Base-by-base conservation (phyloP, 2,329 filamentous ascomycete genomes). In the Gaeumannomyces sp. region DNA sequence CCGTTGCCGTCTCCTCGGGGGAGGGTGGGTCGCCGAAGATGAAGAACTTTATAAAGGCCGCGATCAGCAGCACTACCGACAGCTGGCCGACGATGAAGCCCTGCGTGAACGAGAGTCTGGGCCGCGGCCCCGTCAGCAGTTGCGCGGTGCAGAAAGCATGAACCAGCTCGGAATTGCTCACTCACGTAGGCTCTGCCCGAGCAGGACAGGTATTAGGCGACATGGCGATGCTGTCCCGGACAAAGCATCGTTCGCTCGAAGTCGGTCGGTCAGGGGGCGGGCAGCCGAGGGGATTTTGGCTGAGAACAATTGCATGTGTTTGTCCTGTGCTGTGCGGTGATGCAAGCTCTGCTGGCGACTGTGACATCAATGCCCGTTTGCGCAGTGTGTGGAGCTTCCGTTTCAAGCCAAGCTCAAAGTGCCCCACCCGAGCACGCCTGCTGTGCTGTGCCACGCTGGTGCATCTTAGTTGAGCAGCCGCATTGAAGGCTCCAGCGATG, bases 11-110 rank as follows among this genome's bases (percentile, higher is more conserved):
- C 64, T 89, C 87, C 68, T 96, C 93, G 67, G 92, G 84, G 1
- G 91, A 92, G 0, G 93, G 92, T 6, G 92, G 88, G 74, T 98
- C 95, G 71, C 95, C 95, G 74, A 99, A 98, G 73, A 99, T 98
- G 85, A 99, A 99, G 85, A 97, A 99, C 76, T 97, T 97, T 77
- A 99, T 98, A 78, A 99, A 98, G 70, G 90, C 92, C 69, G 93
- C 93, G 67, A 99, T 87, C 56, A 99, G 83, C 29, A 98, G 80
- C 19, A 97, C 91, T 60, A 99, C 91, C 2, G 93, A 96, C 63
- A 99, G 83, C 76, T 99, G 95, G 62, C 95, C 95, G 38, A 98
- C 83, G 61, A 99, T 87, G 70, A 99, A 89, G 33, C 95, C 95
- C 75, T 97, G 92, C 0, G 92, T 96, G 76, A 98, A 98, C 50